Evolutionary conservation across 2,329 filamentous ascomycete species (phyloP).

Genomic region (Aspergillus sp.): DNA sequence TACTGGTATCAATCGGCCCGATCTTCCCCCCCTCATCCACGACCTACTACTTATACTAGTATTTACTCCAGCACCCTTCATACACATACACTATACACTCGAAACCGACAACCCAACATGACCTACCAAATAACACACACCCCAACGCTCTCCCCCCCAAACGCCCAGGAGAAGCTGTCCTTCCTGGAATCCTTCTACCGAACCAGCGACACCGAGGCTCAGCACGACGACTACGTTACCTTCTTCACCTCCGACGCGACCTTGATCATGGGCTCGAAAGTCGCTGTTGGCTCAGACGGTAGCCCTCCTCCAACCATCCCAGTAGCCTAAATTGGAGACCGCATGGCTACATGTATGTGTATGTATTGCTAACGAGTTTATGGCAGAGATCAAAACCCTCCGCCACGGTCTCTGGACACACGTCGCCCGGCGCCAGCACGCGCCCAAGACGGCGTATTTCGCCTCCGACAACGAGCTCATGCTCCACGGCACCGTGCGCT

Average conservation of each 20-base stretch:
- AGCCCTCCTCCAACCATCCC: slow-evolving; percentile 2
- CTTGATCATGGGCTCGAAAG: slow-evolving; percentile 29
- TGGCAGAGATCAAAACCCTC: slow-evolving; percentile 24
- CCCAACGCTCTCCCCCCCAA: slow-evolving; percentile 16
- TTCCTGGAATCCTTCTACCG: slow-evolving; percentile 30
- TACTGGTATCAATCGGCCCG: background rate
- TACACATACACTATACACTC: background rate
- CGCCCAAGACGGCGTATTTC: slow-evolving; percentile 22
- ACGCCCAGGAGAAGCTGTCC: slow-evolving; percentile 15
- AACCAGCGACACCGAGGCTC: slow-evolving; percentile 25
- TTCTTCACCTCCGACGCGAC: slow-evolving; percentile 28
- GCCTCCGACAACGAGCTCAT: slow-evolving; percentile 26
- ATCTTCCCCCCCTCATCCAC: background rate
- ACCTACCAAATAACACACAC: slow-evolving; percentile 23
- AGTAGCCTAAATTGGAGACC: too few relatives aligned
- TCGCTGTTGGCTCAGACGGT: slow-evolving; percentile 24
- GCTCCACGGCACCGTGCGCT: slow-evolving; percentile 28
- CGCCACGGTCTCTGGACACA: slow-evolving; percentile 30
- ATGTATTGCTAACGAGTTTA: too few relatives aligned
- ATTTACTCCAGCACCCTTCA: background rate
- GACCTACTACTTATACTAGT: background rate
- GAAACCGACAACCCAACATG: slow-evolving; percentile 14
- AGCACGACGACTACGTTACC: slow-evolving; percentile 26
- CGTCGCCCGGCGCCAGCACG: slow-evolving; percentile 25
- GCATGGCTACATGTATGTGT: too few relatives aligned